Base-by-base conservation (phyloP, 768 basidiomycete genomes). In the Kwoniella bestiolae region DNA sequence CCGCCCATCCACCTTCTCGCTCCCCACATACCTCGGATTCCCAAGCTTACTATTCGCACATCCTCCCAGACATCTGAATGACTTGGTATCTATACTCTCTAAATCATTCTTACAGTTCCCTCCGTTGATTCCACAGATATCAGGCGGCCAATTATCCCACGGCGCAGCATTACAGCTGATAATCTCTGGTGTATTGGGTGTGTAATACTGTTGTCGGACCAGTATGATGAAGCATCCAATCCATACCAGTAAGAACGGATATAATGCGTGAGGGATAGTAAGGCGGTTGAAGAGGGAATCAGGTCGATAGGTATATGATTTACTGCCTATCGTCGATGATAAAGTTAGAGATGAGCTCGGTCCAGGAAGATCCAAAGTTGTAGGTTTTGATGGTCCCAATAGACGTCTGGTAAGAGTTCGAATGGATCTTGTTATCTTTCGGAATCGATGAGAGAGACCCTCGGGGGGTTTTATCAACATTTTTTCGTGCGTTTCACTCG, bases 81-180 rank as follows among this genome's bases (percentile, higher is more conserved):
- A 41, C 44, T 41, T 23, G 3, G 35, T 55, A 44, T 65, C 50
- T 5, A 65, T 65, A 5, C 44, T 59, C 4, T 9, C 25, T 63
- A 73, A 61, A 18, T 58, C 58, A 4, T 49, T 44, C 16, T 49
- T 25, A 64, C 76, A 78, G 14, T 55, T 67, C 7, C 52, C 68
- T 9, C 67, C 76, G 45, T 70, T 61, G 14, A 75, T 9, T 3
- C 76, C 76, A 56, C 76, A 78, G 1, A 35, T 56, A 66, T 78
- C 74, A 32, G 74, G 72, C 12, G 76, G 76, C 70, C 70, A 78
- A 46, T 75, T 66, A 35, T 67, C 49, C 70, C 72, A 74, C 34
- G 69, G 50, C 1, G 70, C 55, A 8, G 68, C 56, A 21, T 52
- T 70, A 63, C 76, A 75, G 5, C 32, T 49, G 16, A 74, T 62